Evolutionary conservation across 805 yeast genomes (phyloP), one percentile per base, ranked within the genome.

Genomic region (Candida maesae): DNA sequence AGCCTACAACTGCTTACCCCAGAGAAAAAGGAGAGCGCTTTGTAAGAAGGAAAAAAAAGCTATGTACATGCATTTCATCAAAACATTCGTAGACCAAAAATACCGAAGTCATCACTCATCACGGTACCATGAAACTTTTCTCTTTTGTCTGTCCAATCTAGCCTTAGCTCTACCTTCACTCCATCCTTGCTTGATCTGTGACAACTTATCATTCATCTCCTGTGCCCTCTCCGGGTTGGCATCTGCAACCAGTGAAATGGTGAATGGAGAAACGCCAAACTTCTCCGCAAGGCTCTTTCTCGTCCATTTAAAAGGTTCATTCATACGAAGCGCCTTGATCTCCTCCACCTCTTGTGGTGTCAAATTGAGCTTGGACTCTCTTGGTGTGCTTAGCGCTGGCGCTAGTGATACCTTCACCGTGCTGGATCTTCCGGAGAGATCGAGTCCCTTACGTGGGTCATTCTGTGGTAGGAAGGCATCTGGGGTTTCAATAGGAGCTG

Each of bases 261-360:
- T 74, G 39, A 66, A 56, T 25, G 69, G 70, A 21, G 78, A 66
- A 31, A 78, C 78, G 24, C 68, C 63, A 57, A 70, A 87, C 60
- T 78, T 69, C 46, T 69, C 63, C 11, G 89, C 87, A 40, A 86
- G 68, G 12, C 68, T 72, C 41, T 74, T 70, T 47, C 83, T 71
- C 13, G 88, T 79, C 78, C 86, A 79, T 34, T 63, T 67, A 21
- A 64, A 66, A 1, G 93, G 91, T 52, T 84, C 76, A 29, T 64
- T 57, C 12, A 51, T 44, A 55, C 95, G 74, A 49, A 84, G 66
- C 31, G 64, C 53, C 48, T 67, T 67, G 42, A 86, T 82, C 60
- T 83, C 79, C 24, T 60, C 61, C 11, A 79, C 76, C 21, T 79
- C 76, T 24, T 69, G 73, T 10, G 78, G 79, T 5, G 78, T 74